Evolutionary conservation across 1,284 basidiomycete species (phyloP).

Genomic region (Melampsora americana): DNA sequence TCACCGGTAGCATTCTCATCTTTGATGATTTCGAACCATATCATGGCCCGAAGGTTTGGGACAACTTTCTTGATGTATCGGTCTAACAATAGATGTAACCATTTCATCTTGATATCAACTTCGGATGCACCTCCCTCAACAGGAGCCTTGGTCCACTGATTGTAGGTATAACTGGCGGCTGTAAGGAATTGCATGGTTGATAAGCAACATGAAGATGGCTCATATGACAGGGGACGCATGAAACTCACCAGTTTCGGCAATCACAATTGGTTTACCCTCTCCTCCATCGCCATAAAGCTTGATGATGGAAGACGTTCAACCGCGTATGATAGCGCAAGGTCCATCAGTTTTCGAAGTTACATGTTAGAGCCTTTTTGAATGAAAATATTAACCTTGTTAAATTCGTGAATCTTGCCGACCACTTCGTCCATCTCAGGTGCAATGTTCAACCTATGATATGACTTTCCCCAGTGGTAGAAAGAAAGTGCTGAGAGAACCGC

Average conservation of each 20-base stretch:
- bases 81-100: conserved; percentile 28
- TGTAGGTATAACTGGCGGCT: conserved; percentile 30
- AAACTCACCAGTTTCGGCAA: conserved; percentile 29
- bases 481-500: conserved; percentile 16
- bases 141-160: conserved; percentile 1
- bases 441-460: background rate
- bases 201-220: background rate
- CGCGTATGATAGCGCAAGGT: background rate
- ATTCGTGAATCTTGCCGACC: conserved; percentile 12
- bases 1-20: conserved; percentile 13
- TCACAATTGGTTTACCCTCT: conserved; percentile 15
- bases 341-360: background rate
- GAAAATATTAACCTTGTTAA: conserved; percentile 10
- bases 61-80: conserved; percentile 28
- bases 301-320: background rate
- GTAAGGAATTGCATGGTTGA: background rate
- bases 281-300: conserved; percentile 27
- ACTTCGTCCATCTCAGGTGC: conserved; percentile 1
- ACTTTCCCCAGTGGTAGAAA: conserved; percentile 35
- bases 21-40: conserved; percentile 34
- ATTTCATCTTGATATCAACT: conserved; percentile 25
- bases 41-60: conserved; percentile 18
- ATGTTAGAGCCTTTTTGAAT: background rate
- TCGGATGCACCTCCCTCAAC: conserved; percentile 25
- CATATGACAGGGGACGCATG: background rate